Evolutionary conservation across 2,329 filamentous ascomycete genomes (phyloP).

Genomic region (Arthrinium phaeospermum): DNA sequence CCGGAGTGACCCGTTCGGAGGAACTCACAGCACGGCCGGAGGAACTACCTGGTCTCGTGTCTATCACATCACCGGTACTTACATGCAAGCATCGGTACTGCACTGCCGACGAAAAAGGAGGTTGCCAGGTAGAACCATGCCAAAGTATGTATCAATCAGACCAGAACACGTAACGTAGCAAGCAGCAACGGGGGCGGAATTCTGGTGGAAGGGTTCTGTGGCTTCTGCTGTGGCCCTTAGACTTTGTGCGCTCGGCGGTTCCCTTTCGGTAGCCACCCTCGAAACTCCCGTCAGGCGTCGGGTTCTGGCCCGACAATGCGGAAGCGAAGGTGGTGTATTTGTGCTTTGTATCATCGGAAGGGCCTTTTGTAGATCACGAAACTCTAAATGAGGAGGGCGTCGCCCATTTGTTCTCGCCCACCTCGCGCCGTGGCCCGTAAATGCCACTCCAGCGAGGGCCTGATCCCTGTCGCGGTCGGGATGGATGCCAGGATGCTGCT

Average conservation of each 20-base stretch:
- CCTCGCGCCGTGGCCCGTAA: not conserved
- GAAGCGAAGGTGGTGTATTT: not conserved
- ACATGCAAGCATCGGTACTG: not conserved
- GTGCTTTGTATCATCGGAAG: not conserved
- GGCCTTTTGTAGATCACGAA: slow-evolving; percentile 10
- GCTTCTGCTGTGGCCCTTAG: not conserved
- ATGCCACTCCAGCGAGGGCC: not conserved
- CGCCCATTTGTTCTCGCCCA: not conserved
- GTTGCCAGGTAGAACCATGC: not conserved
- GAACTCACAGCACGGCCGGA: not conserved
- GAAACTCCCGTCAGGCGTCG: slow-evolving; percentile 8
- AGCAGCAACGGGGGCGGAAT: not conserved
- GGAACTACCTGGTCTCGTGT: not conserved
- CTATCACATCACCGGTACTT: not conserved
- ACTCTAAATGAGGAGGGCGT: not conserved
- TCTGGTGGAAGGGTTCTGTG: slow-evolving; percentile 2
- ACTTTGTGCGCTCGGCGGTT: not conserved
- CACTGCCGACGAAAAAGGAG: not conserved
- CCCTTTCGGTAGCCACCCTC: slow-evolving; percentile 3
- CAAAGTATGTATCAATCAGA: slow-evolving; percentile 10
- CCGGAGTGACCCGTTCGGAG: slow-evolving; percentile 5
- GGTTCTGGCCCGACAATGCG: slow-evolving; percentile 11
- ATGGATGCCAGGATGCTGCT: not conserved
- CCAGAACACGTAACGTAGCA: not conserved
- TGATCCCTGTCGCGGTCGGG: not conserved